phyloP scores from a whole-genome alignment of 352 stramenopile species.

The Pythium aphanidermatum region DNA sequence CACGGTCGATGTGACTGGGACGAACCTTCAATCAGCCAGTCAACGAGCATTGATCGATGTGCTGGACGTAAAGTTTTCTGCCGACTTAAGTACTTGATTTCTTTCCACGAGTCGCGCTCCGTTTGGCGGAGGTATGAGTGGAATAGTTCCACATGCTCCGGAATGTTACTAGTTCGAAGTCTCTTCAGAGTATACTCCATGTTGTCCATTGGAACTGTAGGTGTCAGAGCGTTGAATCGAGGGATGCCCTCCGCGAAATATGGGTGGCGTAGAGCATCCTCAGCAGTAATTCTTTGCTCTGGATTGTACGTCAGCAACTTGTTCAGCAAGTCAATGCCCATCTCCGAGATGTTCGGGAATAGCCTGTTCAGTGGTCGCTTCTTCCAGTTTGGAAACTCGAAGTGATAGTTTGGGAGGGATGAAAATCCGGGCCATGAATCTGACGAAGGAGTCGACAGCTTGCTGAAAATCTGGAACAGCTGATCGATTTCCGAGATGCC shows the following conservation, averaged over 20 bases:
- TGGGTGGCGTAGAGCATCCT: constrained; percentile 75
- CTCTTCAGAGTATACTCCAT: constrained; percentile 66
- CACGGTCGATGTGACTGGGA: no score
- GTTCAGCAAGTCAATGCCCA: constrained; percentile 65
- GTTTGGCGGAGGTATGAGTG: constrained; percentile 74
- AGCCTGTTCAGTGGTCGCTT: constrained; percentile 57
- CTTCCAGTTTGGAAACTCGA: constrained; percentile 84
- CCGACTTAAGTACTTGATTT: constrained; percentile 83
- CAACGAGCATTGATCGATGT: constrained; percentile 88
- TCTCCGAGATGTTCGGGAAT: constrained; percentile 63
- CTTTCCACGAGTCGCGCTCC: constrained; percentile 75
- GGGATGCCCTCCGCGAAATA: constrained; percentile 60
- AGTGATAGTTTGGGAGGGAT: constrained; percentile 95
- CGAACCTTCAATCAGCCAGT: constrained; percentile 89
- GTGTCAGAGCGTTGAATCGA: constrained; percentile 37
- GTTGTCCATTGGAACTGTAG: constrained; percentile 73
- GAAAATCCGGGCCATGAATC: constrained; percentile 96
- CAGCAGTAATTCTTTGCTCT: constrained; percentile 72
- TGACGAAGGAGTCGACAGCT: constrained; percentile 96
- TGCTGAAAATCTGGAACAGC: constrained; percentile 86
- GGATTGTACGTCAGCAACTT: constrained; percentile 81
- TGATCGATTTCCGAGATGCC: constrained; percentile 80
- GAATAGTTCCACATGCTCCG: constrained; percentile 73
- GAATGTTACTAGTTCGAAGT: constrained; percentile 35
- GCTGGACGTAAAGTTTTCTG: constrained; percentile 78